These are phyloP conservation scores for Diplocarpon mali DNA, from an alignment of 2,329 filamentous ascomycete species.

Conservation along the genomic window DNA sequence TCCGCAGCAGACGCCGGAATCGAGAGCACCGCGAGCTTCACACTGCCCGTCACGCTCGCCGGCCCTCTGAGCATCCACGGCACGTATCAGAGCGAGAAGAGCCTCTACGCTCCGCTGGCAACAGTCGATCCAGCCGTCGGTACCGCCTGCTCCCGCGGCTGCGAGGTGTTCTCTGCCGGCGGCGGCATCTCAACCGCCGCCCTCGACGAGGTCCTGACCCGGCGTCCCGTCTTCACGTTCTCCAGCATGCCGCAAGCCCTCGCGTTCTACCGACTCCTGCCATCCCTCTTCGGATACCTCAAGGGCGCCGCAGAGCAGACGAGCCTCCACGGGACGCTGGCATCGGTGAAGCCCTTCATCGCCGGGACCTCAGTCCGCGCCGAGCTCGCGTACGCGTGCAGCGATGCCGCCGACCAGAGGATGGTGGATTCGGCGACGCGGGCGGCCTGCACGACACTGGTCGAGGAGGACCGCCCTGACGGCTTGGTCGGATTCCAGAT, in stretches of 20 bases:
- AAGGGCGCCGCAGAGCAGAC: neutral
- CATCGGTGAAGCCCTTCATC: slow-evolving; percentile 2
- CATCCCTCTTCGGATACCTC: neutral
- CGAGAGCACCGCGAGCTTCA: slow-evolving; percentile 20
- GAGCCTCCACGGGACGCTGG: neutral
- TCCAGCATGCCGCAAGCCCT: slow-evolving; percentile 15
- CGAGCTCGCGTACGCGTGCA: slow-evolving; percentile 20
- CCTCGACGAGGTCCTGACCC: slow-evolving; percentile 18
- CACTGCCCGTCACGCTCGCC: slow-evolving; percentile 18
- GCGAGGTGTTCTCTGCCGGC: slow-evolving; percentile 20
- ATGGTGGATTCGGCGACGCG: slow-evolving; percentile 25
- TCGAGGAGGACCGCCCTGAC: slow-evolving; percentile 5
- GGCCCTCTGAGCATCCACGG: slow-evolving; percentile 18
- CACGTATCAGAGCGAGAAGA: slow-evolving; percentile 3
- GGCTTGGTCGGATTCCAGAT: slow-evolving; percentile 12
- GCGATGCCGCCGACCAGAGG: slow-evolving; percentile 26
- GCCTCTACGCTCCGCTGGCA: slow-evolving; percentile 24
- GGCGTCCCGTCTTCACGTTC: slow-evolving; percentile 22
- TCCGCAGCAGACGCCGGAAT: slow-evolving; percentile 6
- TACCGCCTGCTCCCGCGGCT: slow-evolving; percentile 25
- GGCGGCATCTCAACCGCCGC: slow-evolving; percentile 17
- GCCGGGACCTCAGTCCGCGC: slow-evolving; percentile 21
- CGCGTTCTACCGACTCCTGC: slow-evolving; percentile 9
- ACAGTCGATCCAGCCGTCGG: slow-evolving; percentile 25
- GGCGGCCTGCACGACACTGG: slow-evolving; percentile 18